Evolutionary conservation across 78 protist genomes (phyloP).

Genomic region (Mantamonas sphyraenae): DNA sequence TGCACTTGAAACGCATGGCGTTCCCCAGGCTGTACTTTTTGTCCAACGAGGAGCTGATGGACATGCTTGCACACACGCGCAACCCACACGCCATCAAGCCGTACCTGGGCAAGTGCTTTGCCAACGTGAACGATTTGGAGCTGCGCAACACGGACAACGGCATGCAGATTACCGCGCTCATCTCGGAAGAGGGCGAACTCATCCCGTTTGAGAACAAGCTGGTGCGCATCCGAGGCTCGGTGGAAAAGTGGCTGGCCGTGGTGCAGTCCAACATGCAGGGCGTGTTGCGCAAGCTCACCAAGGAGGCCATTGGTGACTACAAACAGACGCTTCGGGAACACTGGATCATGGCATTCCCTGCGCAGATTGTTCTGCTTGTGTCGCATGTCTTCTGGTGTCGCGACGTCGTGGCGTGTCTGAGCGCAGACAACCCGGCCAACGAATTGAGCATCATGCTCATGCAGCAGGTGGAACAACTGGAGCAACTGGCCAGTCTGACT

Average conservation of each 20-base stretch:
- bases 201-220: slow-evolving; percentile 18
- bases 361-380: slow-evolving; percentile 59
- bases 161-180: slow-evolving; percentile 3
- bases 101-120: slow-evolving; percentile 58
- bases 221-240: slow-evolving; percentile 57
- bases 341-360: slow-evolving; percentile 41
- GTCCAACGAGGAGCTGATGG: slow-evolving; percentile 66
- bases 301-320: neutral
- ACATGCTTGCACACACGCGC: slow-evolving; percentile 54
- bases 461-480: neutral
- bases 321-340: slow-evolving; percentile 6
- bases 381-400: slow-evolving; percentile 74
- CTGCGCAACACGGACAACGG: slow-evolving; percentile 27
- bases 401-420: slow-evolving; percentile 39
- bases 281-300: slow-evolving; percentile 9
- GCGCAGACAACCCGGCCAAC: slow-evolving; percentile 8
- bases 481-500: slow-evolving; percentile 29
- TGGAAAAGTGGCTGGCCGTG: slow-evolving; percentile 63
- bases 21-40: slow-evolving; percentile 75
- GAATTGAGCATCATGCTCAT: neutral
- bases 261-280: too few species aligned
- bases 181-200: slow-evolving; percentile 33
- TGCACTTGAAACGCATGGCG: slow-evolving; percentile 57
- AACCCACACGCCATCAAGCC: slow-evolving; percentile 62
- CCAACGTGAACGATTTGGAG: slow-evolving; percentile 24